Conservation (phyloP, 352 stramenopile species). For the Saprolegnia parasitica region DNA sequence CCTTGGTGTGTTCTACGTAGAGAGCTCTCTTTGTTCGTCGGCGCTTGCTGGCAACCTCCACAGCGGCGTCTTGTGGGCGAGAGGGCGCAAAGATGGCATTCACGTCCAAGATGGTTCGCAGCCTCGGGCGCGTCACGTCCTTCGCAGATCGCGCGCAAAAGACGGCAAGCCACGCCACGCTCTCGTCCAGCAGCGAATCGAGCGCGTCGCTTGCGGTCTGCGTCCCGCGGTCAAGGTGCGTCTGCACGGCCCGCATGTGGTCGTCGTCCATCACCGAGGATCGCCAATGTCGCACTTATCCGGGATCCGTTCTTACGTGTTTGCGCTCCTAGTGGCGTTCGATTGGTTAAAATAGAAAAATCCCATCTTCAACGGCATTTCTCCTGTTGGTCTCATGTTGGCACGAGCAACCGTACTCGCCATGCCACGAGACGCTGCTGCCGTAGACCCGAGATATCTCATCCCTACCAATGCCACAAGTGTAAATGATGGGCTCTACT, state of each 20-base stretch:
- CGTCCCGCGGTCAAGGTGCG: not conserved
- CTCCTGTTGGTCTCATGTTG: not conserved
- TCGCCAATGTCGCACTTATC: not conserved
- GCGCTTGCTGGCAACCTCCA: not conserved
- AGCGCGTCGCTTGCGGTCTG: not conserved
- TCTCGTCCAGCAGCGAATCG: not conserved
- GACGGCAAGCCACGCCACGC: not conserved
- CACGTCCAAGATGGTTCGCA: not conserved
- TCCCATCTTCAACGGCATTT: not conserved
- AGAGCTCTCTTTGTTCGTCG: not conserved
- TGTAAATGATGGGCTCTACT: too few species aligned
- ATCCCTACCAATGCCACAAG: too few species aligned
- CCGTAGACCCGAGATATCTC: too few species aligned
- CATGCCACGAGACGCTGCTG: not conserved
- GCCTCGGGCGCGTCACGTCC: not conserved
- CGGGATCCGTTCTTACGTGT: not conserved
- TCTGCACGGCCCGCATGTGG: slow-evolving; percentile 10
- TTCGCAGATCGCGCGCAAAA: slow-evolving; percentile 15
- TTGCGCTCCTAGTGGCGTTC: not conserved
- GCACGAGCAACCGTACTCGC: not conserved
- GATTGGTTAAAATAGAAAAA: not conserved
- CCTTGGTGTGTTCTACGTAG: not conserved
- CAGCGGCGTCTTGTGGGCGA: not conserved
- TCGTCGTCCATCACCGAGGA: slow-evolving; percentile 12
- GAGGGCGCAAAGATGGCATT: not conserved